These are phyloP conservation scores for Fusarium staphyleae DNA, from an alignment of 2,329 filamentous ascomycete genomes.

Conservation along the genomic window DNA sequence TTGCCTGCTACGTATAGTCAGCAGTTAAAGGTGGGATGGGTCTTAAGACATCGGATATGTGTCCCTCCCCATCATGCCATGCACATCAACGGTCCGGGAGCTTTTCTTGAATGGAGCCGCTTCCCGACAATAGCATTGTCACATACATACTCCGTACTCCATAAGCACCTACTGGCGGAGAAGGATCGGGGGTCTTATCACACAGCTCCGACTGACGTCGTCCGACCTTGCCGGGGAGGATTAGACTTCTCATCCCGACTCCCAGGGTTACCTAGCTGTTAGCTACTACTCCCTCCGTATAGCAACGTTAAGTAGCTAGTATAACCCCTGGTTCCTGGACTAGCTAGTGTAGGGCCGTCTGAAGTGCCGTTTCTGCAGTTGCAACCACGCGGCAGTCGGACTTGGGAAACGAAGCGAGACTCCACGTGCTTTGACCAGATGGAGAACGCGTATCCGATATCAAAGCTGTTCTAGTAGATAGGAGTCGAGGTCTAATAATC, in stretches of 20 bases:
- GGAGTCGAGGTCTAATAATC: constrained; percentile 23
- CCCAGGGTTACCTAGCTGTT: background rate
- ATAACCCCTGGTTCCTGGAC: constrained; percentile 24
- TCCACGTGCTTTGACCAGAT: constrained; percentile 4
- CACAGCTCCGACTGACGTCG: constrained; percentile 8
- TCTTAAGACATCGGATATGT: background rate
- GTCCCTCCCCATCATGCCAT: background rate
- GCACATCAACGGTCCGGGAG: constrained; percentile 3
- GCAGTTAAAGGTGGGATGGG: background rate
- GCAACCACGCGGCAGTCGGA: constrained; percentile 22
- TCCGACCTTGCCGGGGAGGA: background rate
- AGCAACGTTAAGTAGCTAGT: no score
- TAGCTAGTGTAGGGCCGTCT: constrained; percentile 12
- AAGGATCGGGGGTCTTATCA: constrained; percentile 26
- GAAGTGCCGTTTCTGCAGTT: constrained; percentile 19
- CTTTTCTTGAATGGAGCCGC: constrained; percentile 21
- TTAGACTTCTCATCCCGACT: background rate
- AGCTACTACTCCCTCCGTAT: no score
- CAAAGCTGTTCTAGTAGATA: constrained; percentile 1
- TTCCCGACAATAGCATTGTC: constrained; percentile 8
- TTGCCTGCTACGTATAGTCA: background rate
- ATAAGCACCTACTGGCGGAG: no score
- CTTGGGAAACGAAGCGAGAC: constrained; percentile 3
- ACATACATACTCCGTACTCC: background rate
- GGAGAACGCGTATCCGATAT: background rate